These are phyloP conservation scores for Andrographis paniculata DNA, from an alignment of 305 asterid species.

Conservation along the genomic window DNA sequence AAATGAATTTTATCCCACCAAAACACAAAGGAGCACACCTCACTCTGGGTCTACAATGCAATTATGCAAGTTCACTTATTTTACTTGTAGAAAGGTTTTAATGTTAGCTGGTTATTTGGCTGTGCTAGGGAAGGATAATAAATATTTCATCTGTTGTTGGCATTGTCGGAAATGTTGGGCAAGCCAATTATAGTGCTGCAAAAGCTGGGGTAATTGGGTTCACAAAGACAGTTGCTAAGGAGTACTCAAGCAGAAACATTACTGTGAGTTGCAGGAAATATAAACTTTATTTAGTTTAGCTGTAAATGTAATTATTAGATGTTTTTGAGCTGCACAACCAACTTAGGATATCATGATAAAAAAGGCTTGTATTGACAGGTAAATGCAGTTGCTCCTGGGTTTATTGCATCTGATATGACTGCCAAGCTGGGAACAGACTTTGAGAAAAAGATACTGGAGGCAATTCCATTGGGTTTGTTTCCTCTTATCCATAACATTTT, in stretches of 20 bases:
- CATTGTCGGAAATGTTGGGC: slow-evolving; percentile 91
- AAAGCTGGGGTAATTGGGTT: slow-evolving; percentile 97
- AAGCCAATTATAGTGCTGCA: slow-evolving; percentile 97
- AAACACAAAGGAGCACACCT: too few species aligned
- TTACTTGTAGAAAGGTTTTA: slow-evolving; percentile 1
- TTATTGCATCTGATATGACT: slow-evolving; percentile 93
- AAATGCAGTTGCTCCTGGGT: slow-evolving; percentile 95
- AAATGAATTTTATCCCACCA: too few species aligned
- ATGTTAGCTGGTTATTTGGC: neutral
- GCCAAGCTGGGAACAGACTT: slow-evolving; percentile 70
- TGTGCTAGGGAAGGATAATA: slow-evolving; percentile 82
- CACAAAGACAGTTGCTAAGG: slow-evolving; percentile 95
- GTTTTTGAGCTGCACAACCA: neutral
- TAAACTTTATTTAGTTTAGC: neutral
- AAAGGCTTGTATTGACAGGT: slow-evolving; percentile 35
- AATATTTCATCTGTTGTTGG: slow-evolving; percentile 93
- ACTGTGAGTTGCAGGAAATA: slow-evolving; percentile 33
- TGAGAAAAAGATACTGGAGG: slow-evolving; percentile 74
- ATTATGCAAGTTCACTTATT: neutral
- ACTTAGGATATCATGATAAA: neutral
- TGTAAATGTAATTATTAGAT: neutral
- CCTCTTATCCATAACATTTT: neutral
- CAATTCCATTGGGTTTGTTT: slow-evolving; percentile 75
- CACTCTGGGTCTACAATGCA: neutral
- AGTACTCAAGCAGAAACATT: slow-evolving; percentile 82